Evolutionary conservation across 371 early-diverging fungal genomes (phyloP), one percentile per base, ranked within the genome.

Genomic region (Actinomucor elegans): DNA sequence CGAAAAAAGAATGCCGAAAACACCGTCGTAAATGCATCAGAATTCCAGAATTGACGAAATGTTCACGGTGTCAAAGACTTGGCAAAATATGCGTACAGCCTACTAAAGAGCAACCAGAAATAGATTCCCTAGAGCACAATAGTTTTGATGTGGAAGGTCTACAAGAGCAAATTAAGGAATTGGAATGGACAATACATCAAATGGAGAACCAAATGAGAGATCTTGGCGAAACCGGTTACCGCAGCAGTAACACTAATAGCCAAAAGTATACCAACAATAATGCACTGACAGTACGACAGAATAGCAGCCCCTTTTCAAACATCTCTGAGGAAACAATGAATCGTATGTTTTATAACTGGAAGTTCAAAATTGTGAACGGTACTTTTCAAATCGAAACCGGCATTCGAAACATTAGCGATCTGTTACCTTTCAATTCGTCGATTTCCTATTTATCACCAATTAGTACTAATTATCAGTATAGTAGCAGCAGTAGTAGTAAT

Each of bases 1-100:
- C n/a, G n/a, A n/a, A n/a, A n/a, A n/a, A n/a, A 59, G 60, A 59
- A 44, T 59, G 60, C 32, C 54, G 60, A 37, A 31, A 32, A 17
- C 35, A 53, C 9, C 60, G 60, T 32, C 53, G 60, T 17, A 53
- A 54, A 44, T 59, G 60, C 12, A 44, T 53, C 14, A 54, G 43
- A n/a, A n/a, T 18, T 36, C 20, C 20, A 17, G 14, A 4, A 17
- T 38, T 5, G 8, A n/a, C 14, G 29, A 17, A 35, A 15, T 59
- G 60, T 12, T n/a, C 11, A 1, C 23, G 60, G 14, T 59, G 60
- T 12, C 15, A 54, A 40, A 29, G 29, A 23, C 23, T 59, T 17
- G 60, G 31, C 11, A 48, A 41, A 17, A 29, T 36, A 11, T 59
- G 60, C 24, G 17, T 37, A 15, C 42, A 48, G 23, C 48, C 48